Percentiles rank a stretch among this genome's conserved stretches.
These are phyloP conservation scores for Colletotrichum echinochloae DNA, from an alignment of 2,329 filamentous ascomycete species.

Conservation along the genomic window DNA sequence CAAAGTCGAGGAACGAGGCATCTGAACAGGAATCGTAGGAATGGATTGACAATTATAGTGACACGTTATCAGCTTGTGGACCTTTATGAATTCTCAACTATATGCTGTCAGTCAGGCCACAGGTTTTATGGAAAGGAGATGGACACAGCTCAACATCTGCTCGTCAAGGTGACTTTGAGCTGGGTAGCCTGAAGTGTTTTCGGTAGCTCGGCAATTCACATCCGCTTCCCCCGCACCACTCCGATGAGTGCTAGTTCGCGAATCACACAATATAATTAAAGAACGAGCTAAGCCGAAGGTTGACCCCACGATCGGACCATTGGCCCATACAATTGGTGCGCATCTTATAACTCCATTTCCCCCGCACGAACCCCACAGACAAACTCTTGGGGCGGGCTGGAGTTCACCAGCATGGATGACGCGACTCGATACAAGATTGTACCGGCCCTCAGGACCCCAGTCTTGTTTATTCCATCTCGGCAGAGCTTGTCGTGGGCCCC, in stretches of 20 bases:
- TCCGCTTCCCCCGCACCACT: neutral
- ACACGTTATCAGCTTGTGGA: too few species aligned
- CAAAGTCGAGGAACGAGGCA: too few species aligned
- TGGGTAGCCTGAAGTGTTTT: neutral
- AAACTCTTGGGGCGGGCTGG: conserved; percentile 12
- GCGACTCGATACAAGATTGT: conserved; percentile 35
- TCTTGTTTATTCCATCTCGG: conserved; percentile 16
- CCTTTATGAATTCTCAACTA: too few species aligned
- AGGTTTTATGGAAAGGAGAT: too few species aligned
- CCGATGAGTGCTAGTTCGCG: neutral
- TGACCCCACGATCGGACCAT: neutral
- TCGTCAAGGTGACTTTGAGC: neutral
- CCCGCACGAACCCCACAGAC: conserved; percentile 30
- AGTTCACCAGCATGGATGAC: conserved; percentile 7
- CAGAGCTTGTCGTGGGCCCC: conserved; percentile 13
- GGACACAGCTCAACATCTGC: too few species aligned
- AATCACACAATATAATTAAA: neutral
- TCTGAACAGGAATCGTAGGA: too few species aligned
- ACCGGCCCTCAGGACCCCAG: conserved; percentile 23
- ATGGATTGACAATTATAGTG: too few species aligned
- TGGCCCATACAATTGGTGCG: conserved; percentile 27
- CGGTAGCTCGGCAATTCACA: conserved; percentile 4
- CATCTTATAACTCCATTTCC: conserved; percentile 27
- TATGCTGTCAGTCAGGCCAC: too few species aligned
- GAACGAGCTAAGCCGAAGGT: conserved; percentile 11